These are phyloP conservation scores for Aspergillus cavernicola DNA, from an alignment of 495 filamentous ascomycete species.

Conservation along the genomic window DNA sequence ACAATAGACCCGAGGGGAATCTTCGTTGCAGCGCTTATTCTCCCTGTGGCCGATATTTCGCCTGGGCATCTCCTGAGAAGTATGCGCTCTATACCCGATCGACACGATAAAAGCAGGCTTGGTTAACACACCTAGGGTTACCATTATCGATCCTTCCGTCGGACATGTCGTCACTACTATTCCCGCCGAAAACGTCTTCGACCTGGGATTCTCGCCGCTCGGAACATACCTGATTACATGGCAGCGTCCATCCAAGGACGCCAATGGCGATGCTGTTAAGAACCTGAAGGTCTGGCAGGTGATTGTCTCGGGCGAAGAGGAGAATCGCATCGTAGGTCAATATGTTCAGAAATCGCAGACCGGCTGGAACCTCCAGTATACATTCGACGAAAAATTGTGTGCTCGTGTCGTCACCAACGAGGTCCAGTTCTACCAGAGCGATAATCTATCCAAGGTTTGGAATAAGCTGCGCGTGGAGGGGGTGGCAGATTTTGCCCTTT, in stretches of 20 bases:
- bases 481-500: slow-evolving; percentile 82
- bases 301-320: slow-evolving; percentile 44
- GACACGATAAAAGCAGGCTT: background rate
- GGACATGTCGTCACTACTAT: slow-evolving; percentile 75
- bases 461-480: slow-evolving; percentile 93
- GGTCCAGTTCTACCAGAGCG: slow-evolving; percentile 91
- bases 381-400: slow-evolving; percentile 84
- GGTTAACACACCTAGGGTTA: slow-evolving; percentile 55
- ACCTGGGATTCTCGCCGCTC: slow-evolving; percentile 87
- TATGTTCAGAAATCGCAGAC: slow-evolving; percentile 95
- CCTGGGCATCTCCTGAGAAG: slow-evolving; percentile 86
- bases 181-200: slow-evolving; percentile 77
- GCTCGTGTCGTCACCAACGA: slow-evolving; percentile 93
- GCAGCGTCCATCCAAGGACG: slow-evolving; percentile 91
- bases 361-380: slow-evolving; percentile 98
- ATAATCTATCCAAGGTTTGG: slow-evolving; percentile 82
- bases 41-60: slow-evolving; percentile 90
- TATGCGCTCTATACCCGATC: slow-evolving; percentile 30
- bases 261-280: slow-evolving; percentile 85
- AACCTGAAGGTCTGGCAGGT: slow-evolving; percentile 96
- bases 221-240: slow-evolving; percentile 94
- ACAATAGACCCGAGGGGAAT: slow-evolving; percentile 79
- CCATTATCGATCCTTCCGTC: slow-evolving; percentile 74
- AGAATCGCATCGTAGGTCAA: slow-evolving; percentile 71
- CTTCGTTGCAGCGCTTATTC: slow-evolving; percentile 93